phyloP scores from a whole-genome alignment of 345 rosid genomes.

The Ricinus communis region DNA sequence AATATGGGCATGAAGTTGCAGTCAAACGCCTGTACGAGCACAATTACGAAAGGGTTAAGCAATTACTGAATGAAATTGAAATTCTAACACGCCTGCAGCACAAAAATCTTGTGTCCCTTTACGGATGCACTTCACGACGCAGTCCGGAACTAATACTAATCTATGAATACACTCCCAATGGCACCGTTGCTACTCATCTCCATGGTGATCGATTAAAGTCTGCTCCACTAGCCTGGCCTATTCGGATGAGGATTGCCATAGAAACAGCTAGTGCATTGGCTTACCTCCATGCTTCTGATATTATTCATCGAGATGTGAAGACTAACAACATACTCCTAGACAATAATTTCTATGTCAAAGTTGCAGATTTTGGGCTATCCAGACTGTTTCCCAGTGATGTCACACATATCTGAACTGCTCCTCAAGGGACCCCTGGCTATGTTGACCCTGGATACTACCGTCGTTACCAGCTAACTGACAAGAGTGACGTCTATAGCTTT shows the following conservation, averaged over 20 bases:
- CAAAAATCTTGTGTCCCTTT: conserved; percentile 28
- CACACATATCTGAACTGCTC: conserved; percentile 18
- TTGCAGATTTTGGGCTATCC: conserved; percentile 21
- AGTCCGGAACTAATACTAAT: conserved; percentile 18
- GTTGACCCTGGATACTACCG: conserved; percentile 15
- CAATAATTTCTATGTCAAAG: conserved; percentile 13
- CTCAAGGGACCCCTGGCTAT: conserved; percentile 20
- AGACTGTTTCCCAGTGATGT: conserved; percentile 16
- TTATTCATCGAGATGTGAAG: conserved; percentile 13
- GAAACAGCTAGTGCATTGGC: conserved; percentile 17
- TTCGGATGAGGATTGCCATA: conserved; percentile 13
- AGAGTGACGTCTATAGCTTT: conserved; percentile 18
- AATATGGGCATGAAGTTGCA: conserved; percentile 31
- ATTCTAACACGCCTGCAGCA: conserved; percentile 27
- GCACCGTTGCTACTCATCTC: conserved; percentile 15
- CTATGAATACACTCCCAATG: conserved; percentile 17
- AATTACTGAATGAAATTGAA: conserved; percentile 32
- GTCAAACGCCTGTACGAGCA: conserved; percentile 33
- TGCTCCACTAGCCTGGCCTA: conserved; percentile 5
- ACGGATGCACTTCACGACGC: conserved; percentile 28
- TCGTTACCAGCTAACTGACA: conserved; percentile 10
- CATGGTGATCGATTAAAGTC: conserved; percentile 6
- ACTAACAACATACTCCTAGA: conserved; percentile 21
- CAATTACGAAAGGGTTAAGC: conserved; percentile 21
- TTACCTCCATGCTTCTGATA: conserved; percentile 16